phyloP scores from a whole-genome alignment of 2,329 filamentous ascomycete species.

The Hypocrella siamensis region DNA sequence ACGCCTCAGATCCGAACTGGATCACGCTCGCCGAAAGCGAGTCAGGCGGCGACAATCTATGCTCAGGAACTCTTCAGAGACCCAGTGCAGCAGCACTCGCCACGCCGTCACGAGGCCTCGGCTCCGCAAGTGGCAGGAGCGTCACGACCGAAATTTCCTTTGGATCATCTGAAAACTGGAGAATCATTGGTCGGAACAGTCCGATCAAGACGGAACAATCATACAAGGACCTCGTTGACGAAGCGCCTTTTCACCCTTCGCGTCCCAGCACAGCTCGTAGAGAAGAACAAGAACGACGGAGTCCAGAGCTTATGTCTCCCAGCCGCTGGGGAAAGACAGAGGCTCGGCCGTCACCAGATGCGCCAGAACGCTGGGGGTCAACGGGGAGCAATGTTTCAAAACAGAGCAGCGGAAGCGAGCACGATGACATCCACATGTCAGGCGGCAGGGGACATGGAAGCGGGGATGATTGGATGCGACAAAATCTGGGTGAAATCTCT shows the following conservation, averaged over 20 bases:
- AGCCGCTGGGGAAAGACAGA: slow-evolving; percentile 4
- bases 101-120: slow-evolving; percentile 6
- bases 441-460: slow-evolving; percentile 3
- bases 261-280: slow-evolving; percentile 10
- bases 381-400: slow-evolving; percentile 3
- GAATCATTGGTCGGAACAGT: slow-evolving; percentile 9
- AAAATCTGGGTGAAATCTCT: slow-evolving; percentile 8
- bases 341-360: slow-evolving; percentile 2
- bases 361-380: slow-evolving; percentile 2
- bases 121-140: slow-evolving; percentile 7
- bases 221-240: slow-evolving; percentile 18
- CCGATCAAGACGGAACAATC: slow-evolving; percentile 14
- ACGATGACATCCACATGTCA: slow-evolving; percentile 5
- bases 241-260: slow-evolving; percentile 22
- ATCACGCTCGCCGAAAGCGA: slow-evolving; percentile 9
- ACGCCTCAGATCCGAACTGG: slow-evolving; percentile 7
- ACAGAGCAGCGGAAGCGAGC: slow-evolving; percentile 2
- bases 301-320: slow-evolving; percentile 5
- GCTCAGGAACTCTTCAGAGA: slow-evolving; percentile 9
- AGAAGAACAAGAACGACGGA: slow-evolving; percentile 2
- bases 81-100: slow-evolving; percentile 8
- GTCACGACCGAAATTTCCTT: slow-evolving; percentile 16
- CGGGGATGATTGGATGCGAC: slow-evolving; percentile 5
- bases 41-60: slow-evolving; percentile 9
- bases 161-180: slow-evolving; percentile 21